Evolutionary conservation across 1,139 yeast species (phyloP).

Genomic region (Sugiyamaella paludigena): DNA sequence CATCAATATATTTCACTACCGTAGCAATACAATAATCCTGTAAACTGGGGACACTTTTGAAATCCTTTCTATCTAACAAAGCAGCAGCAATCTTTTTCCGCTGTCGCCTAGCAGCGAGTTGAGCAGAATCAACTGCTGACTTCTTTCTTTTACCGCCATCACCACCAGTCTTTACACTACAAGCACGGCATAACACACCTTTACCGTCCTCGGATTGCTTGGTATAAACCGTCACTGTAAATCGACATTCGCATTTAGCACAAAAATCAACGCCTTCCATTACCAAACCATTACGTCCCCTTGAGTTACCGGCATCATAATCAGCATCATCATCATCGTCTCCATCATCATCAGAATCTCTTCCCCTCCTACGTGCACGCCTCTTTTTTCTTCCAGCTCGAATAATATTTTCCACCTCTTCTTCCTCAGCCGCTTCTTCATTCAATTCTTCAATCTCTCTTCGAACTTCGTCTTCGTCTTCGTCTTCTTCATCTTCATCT

Average conservation of each 20-base stretch:
- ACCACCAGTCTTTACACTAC: constrained; percentile 49
- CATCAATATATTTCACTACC: constrained; percentile 70
- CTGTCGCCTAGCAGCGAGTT: constrained; percentile 61
- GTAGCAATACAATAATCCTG: constrained; percentile 77
- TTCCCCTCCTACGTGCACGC: background rate
- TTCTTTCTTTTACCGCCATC: constrained; percentile 28
- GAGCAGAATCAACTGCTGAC: constrained; percentile 16
- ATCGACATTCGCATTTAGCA: constrained; percentile 55
- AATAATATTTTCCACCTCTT: constrained; percentile 41
- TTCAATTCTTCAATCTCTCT: constrained; percentile 37
- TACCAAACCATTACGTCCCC: constrained; percentile 22
- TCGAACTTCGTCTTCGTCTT: constrained; percentile 32
- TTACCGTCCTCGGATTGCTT: constrained; percentile 47
- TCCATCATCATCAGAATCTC: constrained; percentile 32
- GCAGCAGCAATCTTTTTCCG: constrained; percentile 83
- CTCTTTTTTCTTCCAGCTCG: constrained; percentile 43
- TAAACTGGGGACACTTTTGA: constrained; percentile 56
- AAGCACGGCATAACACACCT: constrained; percentile 55
- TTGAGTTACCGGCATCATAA: constrained; percentile 1
- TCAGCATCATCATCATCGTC: constrained; percentile 26
- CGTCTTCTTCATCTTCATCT: constrained; percentile 13
- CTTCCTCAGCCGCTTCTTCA: constrained; percentile 38
- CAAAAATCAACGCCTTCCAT: constrained; percentile 40
- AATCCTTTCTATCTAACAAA: constrained; percentile 65
- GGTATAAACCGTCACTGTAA: constrained; percentile 65